Evolutionary conservation across 345 rosid genomes (phyloP).

Genomic region (Citropsis articulata): DNA sequence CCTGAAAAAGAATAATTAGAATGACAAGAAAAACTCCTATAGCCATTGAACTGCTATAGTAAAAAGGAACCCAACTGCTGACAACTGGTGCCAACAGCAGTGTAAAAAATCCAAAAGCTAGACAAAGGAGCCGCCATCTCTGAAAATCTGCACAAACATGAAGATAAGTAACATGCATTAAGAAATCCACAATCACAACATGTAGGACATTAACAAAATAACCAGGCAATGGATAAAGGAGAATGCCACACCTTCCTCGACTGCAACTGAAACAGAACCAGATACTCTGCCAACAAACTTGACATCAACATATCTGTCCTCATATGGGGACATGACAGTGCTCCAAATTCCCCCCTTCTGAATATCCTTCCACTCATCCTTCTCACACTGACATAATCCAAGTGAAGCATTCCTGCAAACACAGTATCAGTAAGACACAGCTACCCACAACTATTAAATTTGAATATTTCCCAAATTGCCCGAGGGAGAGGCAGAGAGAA

Average conservation of each 20-base stretch:
- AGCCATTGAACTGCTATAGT: conserved; percentile 90
- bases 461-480: background rate
- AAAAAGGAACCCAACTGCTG: conserved; percentile 92
- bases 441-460: background rate
- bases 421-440: conserved; percentile 1
- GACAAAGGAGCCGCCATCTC: conserved; percentile 73
- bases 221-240: background rate
- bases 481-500: background rate
- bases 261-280: conserved; percentile 45
- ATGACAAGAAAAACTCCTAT: conserved; percentile 84
- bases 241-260: conserved; percentile 53
- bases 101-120: conserved; percentile 57
- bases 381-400: conserved; percentile 63
- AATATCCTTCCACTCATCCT: conserved; percentile 65
- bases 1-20: conserved; percentile 80
- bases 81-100: conserved; percentile 71
- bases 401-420: conserved; percentile 68
- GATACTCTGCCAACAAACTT: conserved; percentile 49
- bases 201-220: background rate
- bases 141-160: conserved; percentile 59
- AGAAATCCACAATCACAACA: background rate
- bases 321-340: conserved; percentile 76
- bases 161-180: background rate
- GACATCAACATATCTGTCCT: conserved; percentile 64
- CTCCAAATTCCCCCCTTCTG: conserved; percentile 62